Conservation (phyloP, 805 yeast genomes). For the Ogataea ganodermae region DNA sequence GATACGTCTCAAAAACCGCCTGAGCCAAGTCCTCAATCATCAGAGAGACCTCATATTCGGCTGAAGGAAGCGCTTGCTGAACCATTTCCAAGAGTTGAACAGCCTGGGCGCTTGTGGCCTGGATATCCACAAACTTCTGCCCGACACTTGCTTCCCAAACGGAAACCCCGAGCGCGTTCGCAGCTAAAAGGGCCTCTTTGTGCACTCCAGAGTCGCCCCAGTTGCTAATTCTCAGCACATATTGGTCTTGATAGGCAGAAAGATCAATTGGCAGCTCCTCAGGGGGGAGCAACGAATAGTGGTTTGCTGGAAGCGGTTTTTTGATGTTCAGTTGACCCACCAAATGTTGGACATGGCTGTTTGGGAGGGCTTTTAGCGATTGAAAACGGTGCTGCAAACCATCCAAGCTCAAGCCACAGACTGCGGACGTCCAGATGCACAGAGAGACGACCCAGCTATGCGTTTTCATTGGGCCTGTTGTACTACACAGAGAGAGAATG, state of each 20-base stretch:
- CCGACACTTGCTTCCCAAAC: slow-evolving; percentile 52
- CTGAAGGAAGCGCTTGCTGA: slow-evolving; percentile 6
- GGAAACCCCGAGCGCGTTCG: slow-evolving; percentile 28
- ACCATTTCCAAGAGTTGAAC: slow-evolving; percentile 22
- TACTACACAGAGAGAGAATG: too few species aligned
- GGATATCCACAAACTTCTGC: slow-evolving; percentile 51
- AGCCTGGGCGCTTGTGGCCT: slow-evolving; percentile 28
- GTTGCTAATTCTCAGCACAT: slow-evolving; percentile 45
- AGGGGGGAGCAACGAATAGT: slow-evolving; percentile 34
- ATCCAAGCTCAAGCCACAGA: not conserved
- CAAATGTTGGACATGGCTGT: not conserved
- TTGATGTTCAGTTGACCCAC: not conserved
- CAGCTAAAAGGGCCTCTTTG: slow-evolving; percentile 24
- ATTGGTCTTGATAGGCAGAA: slow-evolving; percentile 41
- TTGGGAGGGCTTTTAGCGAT: not conserved
- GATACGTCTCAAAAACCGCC: slow-evolving; percentile 56
- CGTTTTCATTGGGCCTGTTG: not conserved
- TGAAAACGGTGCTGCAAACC: not conserved
- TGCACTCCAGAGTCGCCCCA: slow-evolving; percentile 29
- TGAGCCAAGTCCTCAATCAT: slow-evolving; percentile 61
- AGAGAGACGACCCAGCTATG: not conserved
- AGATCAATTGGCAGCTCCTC: slow-evolving; percentile 43
- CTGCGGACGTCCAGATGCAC: not conserved
- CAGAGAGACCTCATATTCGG: slow-evolving; percentile 36
- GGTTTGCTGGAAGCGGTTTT: slow-evolving; percentile 18